Evolutionary conservation across 169 alveolate species (phyloP).

Genomic region (Plasmodium inui): DNA sequence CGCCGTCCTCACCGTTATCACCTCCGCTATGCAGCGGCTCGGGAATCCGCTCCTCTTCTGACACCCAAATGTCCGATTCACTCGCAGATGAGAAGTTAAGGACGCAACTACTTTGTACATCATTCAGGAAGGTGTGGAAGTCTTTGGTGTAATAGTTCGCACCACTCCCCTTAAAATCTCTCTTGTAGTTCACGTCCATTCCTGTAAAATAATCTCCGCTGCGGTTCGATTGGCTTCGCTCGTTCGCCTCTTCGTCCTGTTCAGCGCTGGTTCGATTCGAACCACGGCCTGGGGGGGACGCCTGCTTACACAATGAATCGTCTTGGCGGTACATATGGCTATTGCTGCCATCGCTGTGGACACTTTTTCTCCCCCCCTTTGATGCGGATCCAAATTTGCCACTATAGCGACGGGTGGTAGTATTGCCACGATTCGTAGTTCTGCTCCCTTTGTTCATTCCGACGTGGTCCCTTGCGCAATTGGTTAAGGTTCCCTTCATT

Average conservation of each 20-base stretch:
- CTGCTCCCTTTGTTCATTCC: background rate
- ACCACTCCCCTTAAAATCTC: too few species aligned
- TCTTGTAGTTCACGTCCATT: background rate
- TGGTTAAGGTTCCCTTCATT: background rate
- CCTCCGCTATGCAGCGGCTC: background rate
- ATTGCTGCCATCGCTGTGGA: background rate
- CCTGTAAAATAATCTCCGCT: background rate
- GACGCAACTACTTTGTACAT: background rate
- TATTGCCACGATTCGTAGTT: background rate
- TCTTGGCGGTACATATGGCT: background rate
- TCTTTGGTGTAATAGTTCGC: slow-evolving; percentile 24
- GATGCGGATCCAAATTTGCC: background rate
- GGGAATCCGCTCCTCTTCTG: background rate
- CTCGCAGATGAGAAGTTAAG: background rate
- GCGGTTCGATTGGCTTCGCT: background rate
- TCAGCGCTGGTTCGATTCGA: background rate
- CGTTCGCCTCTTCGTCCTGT: background rate
- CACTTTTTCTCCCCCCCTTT: background rate
- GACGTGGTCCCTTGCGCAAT: background rate
- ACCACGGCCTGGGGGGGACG: background rate
- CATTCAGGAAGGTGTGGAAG: slow-evolving; percentile 5
- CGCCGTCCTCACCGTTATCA: background rate
- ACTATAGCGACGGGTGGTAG: background rate
- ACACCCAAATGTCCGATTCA: background rate
- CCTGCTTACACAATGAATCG: background rate